A percentile compares a stretch with the other conserved stretches of the same genome.
phyloP scores from a whole-genome alignment of 2,329 filamentous ascomycete species.

The Cercospora nicotianae region DNA sequence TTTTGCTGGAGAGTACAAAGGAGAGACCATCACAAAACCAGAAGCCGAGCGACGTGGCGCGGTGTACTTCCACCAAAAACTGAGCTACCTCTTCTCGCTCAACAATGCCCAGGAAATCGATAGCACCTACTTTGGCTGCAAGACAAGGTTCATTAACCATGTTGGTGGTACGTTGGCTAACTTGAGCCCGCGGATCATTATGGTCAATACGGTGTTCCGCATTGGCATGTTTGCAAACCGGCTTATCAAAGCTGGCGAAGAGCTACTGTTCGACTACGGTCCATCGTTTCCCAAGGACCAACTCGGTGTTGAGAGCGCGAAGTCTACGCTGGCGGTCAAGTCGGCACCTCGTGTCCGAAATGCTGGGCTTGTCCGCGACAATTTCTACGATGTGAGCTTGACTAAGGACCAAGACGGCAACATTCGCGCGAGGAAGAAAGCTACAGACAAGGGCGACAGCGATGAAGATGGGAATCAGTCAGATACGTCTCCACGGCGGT shows the following conservation, averaged over 20 bases:
- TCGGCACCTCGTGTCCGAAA: conserved; percentile 31
- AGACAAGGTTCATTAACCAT: conserved; percentile 82
- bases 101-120: conserved; percentile 62
- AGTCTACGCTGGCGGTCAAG: conserved; percentile 10
- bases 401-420: conserved; percentile 28
- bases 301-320: conserved; percentile 27
- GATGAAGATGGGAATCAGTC: background rate
- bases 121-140: conserved; percentile 73
- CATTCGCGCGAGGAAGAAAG: conserved; percentile 23
- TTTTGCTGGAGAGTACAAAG: conserved; percentile 80
- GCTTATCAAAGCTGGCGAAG: conserved; percentile 69
- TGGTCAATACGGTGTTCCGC: conserved; percentile 71
- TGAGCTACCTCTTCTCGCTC: conserved; percentile 62
- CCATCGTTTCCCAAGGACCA: conserved; percentile 33
- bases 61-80: conserved; percentile 60
- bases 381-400: conserved; percentile 30
- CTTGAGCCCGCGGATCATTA: conserved; percentile 66
- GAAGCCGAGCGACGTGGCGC: conserved; percentile 71
- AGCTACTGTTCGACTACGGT: conserved; percentile 81
- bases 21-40: conserved; percentile 70
- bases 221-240: conserved; percentile 71
- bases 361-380: conserved; percentile 19
- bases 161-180: conserved; percentile 58
- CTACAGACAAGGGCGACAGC: conserved; percentile 6
- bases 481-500: background rate